Evolutionary conservation across 495 filamentous ascomycete species (phyloP).

Genomic region (Penicillium lividum): DNA sequence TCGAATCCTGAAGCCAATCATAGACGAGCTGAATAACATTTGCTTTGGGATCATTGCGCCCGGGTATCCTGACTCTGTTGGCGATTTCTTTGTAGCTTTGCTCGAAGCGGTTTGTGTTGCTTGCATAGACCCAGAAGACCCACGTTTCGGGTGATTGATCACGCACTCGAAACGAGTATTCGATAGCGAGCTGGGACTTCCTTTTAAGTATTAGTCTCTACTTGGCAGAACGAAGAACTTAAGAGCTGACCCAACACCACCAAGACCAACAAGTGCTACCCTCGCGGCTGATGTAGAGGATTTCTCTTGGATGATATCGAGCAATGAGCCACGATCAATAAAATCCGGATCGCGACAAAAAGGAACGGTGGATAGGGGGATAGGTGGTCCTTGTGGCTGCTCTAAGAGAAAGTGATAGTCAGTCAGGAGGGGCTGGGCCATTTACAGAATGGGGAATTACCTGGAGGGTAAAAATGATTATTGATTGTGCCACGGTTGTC

Average conservation of each 20-base stretch:
- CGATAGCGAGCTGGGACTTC: background rate
- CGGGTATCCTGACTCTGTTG: background rate
- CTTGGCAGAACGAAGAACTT: background rate
- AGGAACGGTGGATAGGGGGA: background rate
- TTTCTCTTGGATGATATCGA: background rate
- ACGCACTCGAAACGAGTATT: background rate
- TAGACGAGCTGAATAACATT: background rate
- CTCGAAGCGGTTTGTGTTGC: background rate
- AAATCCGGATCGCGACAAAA: background rate
- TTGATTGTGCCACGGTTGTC: too few species aligned
- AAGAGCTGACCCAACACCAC: background rate
- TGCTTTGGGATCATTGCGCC: background rate
- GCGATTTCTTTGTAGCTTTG: background rate
- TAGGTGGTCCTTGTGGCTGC: background rate
- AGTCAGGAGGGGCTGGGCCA: too few species aligned
- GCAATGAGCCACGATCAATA: background rate
- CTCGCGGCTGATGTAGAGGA: background rate
- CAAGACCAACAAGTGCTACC: background rate
- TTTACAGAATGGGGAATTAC: too few species aligned
- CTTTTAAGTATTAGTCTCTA: background rate
- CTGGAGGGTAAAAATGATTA: too few species aligned
- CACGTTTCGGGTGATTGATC: background rate
- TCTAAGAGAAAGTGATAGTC: background rate
- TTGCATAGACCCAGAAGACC: background rate
- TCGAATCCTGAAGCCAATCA: constrained; percentile 3